A percentile compares a stretch with the other conserved stretches of the same genome.
phyloP scores from a whole-genome alignment of 768 basidiomycete genomes.

The Tricholoma matsutake region DNA sequence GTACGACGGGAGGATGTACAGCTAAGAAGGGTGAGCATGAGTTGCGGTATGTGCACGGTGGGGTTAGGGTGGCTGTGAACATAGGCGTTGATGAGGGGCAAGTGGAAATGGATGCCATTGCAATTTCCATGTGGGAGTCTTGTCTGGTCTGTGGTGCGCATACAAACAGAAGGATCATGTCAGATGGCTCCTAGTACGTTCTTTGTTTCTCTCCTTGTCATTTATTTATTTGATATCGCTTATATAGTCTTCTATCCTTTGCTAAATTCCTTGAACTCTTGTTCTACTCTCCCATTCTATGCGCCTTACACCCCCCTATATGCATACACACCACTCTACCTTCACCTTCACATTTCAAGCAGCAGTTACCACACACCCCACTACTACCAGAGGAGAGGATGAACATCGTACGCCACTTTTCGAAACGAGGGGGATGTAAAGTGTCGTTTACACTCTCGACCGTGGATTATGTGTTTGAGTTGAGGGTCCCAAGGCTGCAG shows the following conservation, averaged over 20 bases:
- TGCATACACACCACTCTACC: conserved; percentile 47
- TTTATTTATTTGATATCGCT: not conserved
- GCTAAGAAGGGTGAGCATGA: conserved; percentile 42
- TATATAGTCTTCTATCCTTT: conserved; percentile 53
- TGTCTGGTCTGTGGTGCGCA: conserved; percentile 46
- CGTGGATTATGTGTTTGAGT: conserved; percentile 57
- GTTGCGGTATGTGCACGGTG: conserved; percentile 39
- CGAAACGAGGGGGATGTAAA: not conserved
- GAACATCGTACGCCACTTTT: conserved; percentile 3
- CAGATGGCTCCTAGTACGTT: conserved; percentile 52
- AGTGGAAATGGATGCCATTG: not conserved
- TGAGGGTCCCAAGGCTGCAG: conserved; percentile 59
- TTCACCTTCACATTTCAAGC: conserved; percentile 12
- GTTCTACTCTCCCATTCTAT: conserved; percentile 41
- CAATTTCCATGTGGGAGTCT: conserved; percentile 44
- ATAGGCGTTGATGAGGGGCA: conserved; percentile 31
- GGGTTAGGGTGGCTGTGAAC: conserved; percentile 27
- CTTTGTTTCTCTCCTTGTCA: not conserved
- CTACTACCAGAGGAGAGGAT: conserved; percentile 18
- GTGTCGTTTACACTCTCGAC: conserved; percentile 46
- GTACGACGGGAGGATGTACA: conserved; percentile 33
- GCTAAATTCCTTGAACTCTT: conserved; percentile 57
- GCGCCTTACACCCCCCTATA: conserved; percentile 31
- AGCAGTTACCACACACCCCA: conserved; percentile 5
- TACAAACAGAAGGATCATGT: conserved; percentile 35